Percentiles rank a stretch among this genome's conserved stretches.
Evolutionary conservation across 495 filamentous ascomycete species (phyloP).

Genomic region (Xylaria longipes): DNA sequence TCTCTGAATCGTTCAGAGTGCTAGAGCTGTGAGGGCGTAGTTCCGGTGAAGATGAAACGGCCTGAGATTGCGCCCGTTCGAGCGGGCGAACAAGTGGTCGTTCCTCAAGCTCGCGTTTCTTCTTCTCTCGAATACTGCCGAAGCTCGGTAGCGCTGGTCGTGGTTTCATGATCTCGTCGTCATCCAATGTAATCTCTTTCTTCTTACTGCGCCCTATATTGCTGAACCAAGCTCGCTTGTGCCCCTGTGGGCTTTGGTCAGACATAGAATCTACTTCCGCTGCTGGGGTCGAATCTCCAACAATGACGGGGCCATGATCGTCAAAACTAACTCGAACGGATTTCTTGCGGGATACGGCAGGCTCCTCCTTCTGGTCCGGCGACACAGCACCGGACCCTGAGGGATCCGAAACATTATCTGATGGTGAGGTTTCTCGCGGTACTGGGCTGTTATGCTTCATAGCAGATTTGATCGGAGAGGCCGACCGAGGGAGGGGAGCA

Average conservation of each 20-base stretch:
- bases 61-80: conserved; percentile 39
- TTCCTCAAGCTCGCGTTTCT: conserved; percentile 49
- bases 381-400: conserved; percentile 37
- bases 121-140: conserved; percentile 72
- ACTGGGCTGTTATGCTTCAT: conserved; percentile 70
- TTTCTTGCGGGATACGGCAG: conserved; percentile 65
- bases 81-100: conserved; percentile 59
- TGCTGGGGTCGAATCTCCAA: conserved; percentile 63
- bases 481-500: conserved; percentile 76
- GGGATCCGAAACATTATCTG: conserved; percentile 49
- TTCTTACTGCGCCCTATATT: conserved; percentile 60
- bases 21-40: conserved; percentile 31
- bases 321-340: conserved; percentile 85
- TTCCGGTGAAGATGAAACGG: conserved; percentile 32
- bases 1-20: conserved; percentile 29
- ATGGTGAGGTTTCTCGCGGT: conserved; percentile 52
- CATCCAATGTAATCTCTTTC: conserved; percentile 51
- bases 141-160: conserved; percentile 81
- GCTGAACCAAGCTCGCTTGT: conserved; percentile 60
- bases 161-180: conserved; percentile 77
- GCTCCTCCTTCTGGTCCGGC: conserved; percentile 58
- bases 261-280: conserved; percentile 57
- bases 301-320: conserved; percentile 63
- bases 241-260: conserved; percentile 57
- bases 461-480: conserved; percentile 87